Conservation (phyloP, 306 rosid genomes). For the Leucaena leucocephala region DNA sequence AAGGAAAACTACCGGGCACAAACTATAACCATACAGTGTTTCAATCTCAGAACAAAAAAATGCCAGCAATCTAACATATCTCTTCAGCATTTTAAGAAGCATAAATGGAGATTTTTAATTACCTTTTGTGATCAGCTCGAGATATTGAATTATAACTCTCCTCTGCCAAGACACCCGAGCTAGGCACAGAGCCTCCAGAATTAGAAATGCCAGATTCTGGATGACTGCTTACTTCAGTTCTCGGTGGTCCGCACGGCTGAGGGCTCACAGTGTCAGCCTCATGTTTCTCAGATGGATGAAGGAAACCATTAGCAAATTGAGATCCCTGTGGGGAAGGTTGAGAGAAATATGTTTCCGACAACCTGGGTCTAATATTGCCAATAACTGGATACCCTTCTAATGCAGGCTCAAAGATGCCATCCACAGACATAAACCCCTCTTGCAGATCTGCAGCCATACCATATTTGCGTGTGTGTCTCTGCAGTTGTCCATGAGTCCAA, state of each 20-base stretch:
- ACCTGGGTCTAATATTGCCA: constrained; percentile 46
- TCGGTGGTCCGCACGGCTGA: constrained; percentile 44
- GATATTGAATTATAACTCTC: constrained; percentile 36
- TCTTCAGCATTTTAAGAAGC: constrained; percentile 22
- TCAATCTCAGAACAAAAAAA: constrained; percentile 34
- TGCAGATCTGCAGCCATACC: constrained; percentile 48
- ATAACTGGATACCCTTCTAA: constrained; percentile 57
- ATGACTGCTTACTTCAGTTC: constrained; percentile 44
- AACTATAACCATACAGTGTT: constrained; percentile 42
- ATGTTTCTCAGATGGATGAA: constrained; percentile 47
- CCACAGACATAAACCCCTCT: constrained; percentile 43
- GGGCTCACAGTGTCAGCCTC: constrained; percentile 57
- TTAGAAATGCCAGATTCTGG: constrained; percentile 43
- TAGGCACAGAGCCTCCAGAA: constrained; percentile 37
- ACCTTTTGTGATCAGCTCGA: constrained; percentile 59
- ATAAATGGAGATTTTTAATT: constrained; percentile 28
- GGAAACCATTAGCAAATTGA: constrained; percentile 46
- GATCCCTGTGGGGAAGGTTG: constrained; percentile 46
- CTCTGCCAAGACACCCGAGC: constrained; percentile 38
- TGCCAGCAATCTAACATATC: constrained; percentile 37
- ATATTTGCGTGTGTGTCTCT: constrained; percentile 43
- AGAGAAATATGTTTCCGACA: constrained; percentile 50
- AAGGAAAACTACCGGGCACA: constrained; percentile 42
- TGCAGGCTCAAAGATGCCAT: constrained; percentile 51
- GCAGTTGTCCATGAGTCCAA: constrained; percentile 48